Evolutionary conservation across 176 grass and related monocot genomes (phyloP).

Genomic region (Hyparrhenia diplandra): DNA sequence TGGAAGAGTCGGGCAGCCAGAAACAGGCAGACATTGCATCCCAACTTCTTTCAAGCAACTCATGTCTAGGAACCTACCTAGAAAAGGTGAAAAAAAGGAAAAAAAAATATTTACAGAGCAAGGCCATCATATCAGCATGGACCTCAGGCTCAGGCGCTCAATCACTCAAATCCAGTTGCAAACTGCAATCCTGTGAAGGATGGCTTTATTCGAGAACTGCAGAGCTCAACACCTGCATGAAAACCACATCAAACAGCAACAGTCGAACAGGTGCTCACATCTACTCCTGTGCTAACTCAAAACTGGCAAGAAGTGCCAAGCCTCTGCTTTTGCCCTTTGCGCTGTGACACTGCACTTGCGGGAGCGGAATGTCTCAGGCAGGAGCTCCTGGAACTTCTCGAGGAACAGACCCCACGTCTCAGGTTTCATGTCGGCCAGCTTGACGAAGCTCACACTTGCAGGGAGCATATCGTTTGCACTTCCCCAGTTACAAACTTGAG

Average conservation of each 20-base stretch:
- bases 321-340: conserved; percentile 65
- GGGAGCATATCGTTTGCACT: conserved; percentile 69
- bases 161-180: conserved; percentile 20
- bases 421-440: conserved; percentile 58
- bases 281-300: conserved; percentile 54
- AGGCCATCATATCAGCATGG: conserved; percentile 48
- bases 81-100: neutral
- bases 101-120: conserved; percentile 41
- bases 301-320: conserved; percentile 93
- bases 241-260: conserved; percentile 34
- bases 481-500: conserved; percentile 48
- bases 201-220: conserved; percentile 45
- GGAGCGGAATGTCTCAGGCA: conserved; percentile 39
- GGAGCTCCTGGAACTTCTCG: conserved; percentile 83
- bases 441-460: conserved; percentile 59
- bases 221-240: conserved; percentile 35
- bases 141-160: conserved; percentile 22
- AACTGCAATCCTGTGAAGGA: conserved; percentile 25
- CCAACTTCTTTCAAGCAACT: conserved; percentile 36
- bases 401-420: conserved; percentile 67
- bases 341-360: conserved; percentile 29
- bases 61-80: conserved; percentile 35
- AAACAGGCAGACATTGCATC: conserved; percentile 27
- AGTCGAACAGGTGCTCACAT: conserved; percentile 25
- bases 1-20: conserved; percentile 31